Evolutionary conservation across 176 grass and related monocot species (phyloP).

Genomic region (Triticum monococcum): DNA sequence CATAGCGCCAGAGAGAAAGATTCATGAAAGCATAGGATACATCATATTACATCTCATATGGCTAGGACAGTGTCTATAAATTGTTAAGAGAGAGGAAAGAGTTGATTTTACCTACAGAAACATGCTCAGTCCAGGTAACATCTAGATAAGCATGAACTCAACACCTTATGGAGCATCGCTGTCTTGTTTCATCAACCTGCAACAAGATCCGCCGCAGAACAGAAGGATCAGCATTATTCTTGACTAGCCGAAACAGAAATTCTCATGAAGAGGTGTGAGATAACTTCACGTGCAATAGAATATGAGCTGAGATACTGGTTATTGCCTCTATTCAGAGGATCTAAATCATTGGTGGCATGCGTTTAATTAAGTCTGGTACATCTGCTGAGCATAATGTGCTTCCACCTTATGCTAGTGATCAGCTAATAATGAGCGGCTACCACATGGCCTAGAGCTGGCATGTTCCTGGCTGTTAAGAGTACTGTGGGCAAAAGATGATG

Average conservation of each 20-base stretch:
- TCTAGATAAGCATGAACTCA: too few species aligned
- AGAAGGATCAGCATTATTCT: too few species aligned
- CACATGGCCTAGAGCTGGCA: background rate
- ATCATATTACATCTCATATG: too few species aligned
- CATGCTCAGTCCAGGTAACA: too few species aligned
- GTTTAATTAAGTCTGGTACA: background rate
- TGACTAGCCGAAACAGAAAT: too few species aligned
- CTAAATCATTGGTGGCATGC: background rate
- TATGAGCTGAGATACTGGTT: background rate
- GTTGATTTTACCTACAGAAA: too few species aligned
- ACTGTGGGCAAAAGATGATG: background rate
- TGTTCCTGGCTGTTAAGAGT: background rate
- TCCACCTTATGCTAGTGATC: background rate
- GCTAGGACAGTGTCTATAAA: background rate
- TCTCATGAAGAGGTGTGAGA: too few species aligned
- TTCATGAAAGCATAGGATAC: too few species aligned
- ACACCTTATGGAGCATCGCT: too few species aligned
- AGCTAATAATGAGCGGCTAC: background rate
- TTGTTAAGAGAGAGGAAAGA: background rate
- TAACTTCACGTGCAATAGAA: background rate
- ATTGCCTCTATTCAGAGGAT: background rate
- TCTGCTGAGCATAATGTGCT: background rate
- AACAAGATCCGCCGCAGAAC: too few species aligned
- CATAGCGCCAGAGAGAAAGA: too few species aligned
- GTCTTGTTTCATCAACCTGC: too few species aligned